A percentile compares a stretch with the other conserved stretches of the same genome.
These are phyloP conservation scores for Raffaelea deltoideospora DNA, from an alignment of 2,329 filamentous ascomycete species.

Conservation along the genomic window DNA sequence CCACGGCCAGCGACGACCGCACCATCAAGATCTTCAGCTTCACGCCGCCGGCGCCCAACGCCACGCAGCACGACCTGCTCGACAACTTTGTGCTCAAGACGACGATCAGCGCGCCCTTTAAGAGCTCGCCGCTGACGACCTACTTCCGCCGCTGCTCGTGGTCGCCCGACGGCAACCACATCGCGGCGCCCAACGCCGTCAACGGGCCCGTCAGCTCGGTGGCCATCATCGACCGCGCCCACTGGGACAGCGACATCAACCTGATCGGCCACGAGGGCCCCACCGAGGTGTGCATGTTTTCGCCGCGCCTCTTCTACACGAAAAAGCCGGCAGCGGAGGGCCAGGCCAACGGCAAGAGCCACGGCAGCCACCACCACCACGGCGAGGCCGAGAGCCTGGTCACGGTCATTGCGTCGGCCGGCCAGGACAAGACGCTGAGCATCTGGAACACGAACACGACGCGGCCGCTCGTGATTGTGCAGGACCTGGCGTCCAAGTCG, in stretches of 20 bases:
- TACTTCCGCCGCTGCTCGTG: constrained; percentile 95
- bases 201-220: constrained; percentile 96
- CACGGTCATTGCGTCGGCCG: constrained; percentile 91
- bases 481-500: constrained; percentile 78
- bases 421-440: constrained; percentile 89
- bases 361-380: constrained; percentile 6
- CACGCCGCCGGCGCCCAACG: constrained; percentile 77
- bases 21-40: constrained; percentile 96
- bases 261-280: constrained; percentile 94
- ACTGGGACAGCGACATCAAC: constrained; percentile 95
- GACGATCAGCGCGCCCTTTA: constrained; percentile 79
- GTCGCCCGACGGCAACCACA: constrained; percentile 95
- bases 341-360: constrained; percentile 26
- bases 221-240: constrained; percentile 81
- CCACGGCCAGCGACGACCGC: constrained; percentile 90
- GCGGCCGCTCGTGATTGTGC: constrained; percentile 74
- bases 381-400: constrained; percentile 34
- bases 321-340: constrained; percentile 48
- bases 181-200: constrained; percentile 90
- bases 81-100: constrained; percentile 93
- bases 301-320: constrained; percentile 72
- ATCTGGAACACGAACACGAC: constrained; percentile 98
- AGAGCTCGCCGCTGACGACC: constrained; percentile 83
- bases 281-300: constrained; percentile 94
- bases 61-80: constrained; percentile 85